A percentile compares a stretch with the other conserved stretches of the same genome.
Evolutionary conservation across 352 stramenopile species (phyloP).

Genomic region (Albugo candida): DNA sequence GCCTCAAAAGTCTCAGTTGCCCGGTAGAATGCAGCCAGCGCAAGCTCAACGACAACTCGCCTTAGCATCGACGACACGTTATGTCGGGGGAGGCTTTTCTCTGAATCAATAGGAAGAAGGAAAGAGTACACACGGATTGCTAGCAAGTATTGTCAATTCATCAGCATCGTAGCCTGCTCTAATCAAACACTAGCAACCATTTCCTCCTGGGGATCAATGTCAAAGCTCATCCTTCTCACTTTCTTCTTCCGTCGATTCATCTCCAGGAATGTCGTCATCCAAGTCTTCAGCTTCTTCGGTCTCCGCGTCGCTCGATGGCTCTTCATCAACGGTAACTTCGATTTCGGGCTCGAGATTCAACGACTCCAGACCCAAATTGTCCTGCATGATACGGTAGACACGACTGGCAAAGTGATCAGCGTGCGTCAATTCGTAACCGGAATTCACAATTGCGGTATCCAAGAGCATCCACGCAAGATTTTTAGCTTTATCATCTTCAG

Average conservation of each 20-base stretch:
- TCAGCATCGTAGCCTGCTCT: not conserved
- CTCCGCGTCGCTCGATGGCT: conserved; percentile 9
- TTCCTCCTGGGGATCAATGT: not conserved
- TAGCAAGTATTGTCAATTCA: not conserved
- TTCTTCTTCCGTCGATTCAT: conserved; percentile 16
- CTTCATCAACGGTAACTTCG: conserved; percentile 72
- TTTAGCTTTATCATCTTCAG: conserved; percentile 70
- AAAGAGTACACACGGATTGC: not conserved
- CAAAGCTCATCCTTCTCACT: conserved; percentile 61
- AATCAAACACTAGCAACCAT: not conserved
- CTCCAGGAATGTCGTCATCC: conserved; percentile 27
- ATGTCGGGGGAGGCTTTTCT: conserved; percentile 85
- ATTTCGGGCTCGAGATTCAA: conserved; percentile 89
- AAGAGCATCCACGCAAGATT: conserved; percentile 95
- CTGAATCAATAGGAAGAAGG: conserved; percentile 59
- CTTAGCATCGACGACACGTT: conserved; percentile 71
- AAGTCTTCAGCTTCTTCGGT: conserved; percentile 10
- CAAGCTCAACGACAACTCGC: conserved; percentile 74
- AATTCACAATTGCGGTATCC: conserved; percentile 94
- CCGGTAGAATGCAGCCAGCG: conserved; percentile 21
- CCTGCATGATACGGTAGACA: conserved; percentile 89
- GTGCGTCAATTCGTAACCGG: conserved; percentile 92
- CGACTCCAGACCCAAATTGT: conserved; percentile 78
- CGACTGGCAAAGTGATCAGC: conserved; percentile 83
- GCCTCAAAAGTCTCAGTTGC: conserved; percentile 1